Evolutionary conservation across 108 stramenopile species (phyloP).

Genomic region (Nitzschia putrida): DNA sequence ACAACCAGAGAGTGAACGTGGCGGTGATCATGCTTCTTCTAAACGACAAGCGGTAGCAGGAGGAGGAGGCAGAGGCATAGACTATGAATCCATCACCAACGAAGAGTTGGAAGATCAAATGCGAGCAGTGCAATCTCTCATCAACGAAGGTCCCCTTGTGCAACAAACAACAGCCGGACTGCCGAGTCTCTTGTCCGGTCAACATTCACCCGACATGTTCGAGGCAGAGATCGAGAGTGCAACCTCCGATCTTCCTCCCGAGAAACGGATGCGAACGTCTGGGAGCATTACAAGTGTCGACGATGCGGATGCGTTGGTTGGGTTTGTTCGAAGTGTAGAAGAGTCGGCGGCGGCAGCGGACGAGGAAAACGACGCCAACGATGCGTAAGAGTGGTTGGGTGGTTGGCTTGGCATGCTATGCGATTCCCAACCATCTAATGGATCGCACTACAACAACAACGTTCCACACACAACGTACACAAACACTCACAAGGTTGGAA

Average conservation of each 20-base stretch:
- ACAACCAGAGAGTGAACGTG: neutral
- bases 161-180: slow-evolving; percentile 54
- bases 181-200: slow-evolving; percentile 25
- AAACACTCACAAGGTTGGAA: no score
- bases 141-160: slow-evolving; percentile 69
- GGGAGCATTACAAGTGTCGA: slow-evolving; percentile 38
- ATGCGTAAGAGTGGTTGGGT: no score
- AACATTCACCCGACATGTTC: neutral
- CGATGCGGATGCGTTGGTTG: slow-evolving; percentile 77
- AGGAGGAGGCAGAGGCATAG: no score
- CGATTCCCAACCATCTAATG: no score
- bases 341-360: slow-evolving; percentile 35
- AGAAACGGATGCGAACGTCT: slow-evolving; percentile 45
- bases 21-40: neutral
- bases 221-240: neutral
- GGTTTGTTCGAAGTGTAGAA: slow-evolving; percentile 66
- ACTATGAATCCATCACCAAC: slow-evolving; percentile 3
- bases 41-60: neutral
- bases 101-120: slow-evolving; percentile 58
- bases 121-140: slow-evolving; percentile 65
- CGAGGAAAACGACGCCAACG: neutral
- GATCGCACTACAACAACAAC: neutral
- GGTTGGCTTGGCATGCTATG: no score
- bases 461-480: neutral
- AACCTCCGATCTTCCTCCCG: slow-evolving; percentile 13